Evolutionary conservation across 495 filamentous ascomycete genomes (phyloP).

Genomic region (Tuber microsphaerosporum): DNA sequence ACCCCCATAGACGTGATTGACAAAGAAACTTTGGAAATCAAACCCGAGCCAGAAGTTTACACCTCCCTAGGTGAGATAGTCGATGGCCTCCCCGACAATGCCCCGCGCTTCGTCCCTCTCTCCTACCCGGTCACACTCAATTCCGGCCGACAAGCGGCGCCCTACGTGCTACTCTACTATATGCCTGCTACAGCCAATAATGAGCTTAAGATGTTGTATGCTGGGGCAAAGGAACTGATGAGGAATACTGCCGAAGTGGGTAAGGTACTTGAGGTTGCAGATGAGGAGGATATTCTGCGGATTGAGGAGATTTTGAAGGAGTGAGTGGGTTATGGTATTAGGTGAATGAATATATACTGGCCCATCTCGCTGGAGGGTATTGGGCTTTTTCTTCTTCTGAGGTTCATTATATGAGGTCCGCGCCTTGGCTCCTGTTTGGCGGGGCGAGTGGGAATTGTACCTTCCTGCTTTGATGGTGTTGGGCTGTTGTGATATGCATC

Average conservation of each 20-base stretch:
- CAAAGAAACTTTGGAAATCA: slow-evolving; percentile 77
- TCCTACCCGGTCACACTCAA: slow-evolving; percentile 59
- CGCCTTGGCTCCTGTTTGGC: neutral
- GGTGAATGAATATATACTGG: neutral
- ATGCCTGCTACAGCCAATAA: slow-evolving; percentile 81
- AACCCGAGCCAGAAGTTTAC: slow-evolving; percentile 61
- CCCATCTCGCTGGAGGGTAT: neutral
- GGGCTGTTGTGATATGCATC: neutral
- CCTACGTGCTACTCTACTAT: slow-evolving; percentile 91
- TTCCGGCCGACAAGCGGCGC: slow-evolving; percentile 58
- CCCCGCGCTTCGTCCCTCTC: slow-evolving; percentile 79
- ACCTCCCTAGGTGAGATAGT: slow-evolving; percentile 67
- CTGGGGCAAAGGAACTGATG: slow-evolving; percentile 89
- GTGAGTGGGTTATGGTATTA: neutral
- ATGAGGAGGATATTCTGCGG: slow-evolving; percentile 34
- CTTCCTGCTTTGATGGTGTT: neutral
- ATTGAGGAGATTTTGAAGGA: slow-evolving; percentile 41
- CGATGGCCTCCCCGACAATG: slow-evolving; percentile 88
- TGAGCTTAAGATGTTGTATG: slow-evolving; percentile 85
- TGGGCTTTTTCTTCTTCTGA: neutral
- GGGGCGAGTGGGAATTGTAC: neutral
- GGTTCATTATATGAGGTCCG: neutral
- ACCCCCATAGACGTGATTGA: slow-evolving; percentile 65
- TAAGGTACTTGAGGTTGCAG: slow-evolving; percentile 41
- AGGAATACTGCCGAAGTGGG: slow-evolving; percentile 69